Evolutionary conservation across 176 grass and related monocot species (phyloP).

Genomic region (Carex myosuroides): DNA sequence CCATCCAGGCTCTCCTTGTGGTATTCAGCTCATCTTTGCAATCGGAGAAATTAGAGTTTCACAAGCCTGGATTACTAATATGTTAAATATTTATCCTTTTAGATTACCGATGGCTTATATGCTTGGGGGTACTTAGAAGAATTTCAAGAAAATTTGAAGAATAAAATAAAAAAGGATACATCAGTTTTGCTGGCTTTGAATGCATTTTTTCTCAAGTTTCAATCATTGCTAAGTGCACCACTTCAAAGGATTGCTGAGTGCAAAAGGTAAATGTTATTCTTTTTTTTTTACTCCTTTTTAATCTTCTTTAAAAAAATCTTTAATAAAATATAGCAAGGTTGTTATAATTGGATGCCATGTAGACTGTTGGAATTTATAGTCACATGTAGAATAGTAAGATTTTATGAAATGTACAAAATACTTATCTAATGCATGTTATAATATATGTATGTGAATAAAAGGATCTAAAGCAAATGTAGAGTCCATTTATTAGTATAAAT

Average conservation of each 20-base stretch:
- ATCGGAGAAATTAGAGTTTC: background rate
- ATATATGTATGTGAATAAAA: background rate
- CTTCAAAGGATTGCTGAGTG: slow-evolving; percentile 40
- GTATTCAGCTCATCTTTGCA: slow-evolving; percentile 13
- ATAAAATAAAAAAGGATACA: slow-evolving; percentile 44
- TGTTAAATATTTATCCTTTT: slow-evolving; percentile 2
- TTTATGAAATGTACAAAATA: background rate
- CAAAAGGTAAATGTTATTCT: slow-evolving; percentile 35
- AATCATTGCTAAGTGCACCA: slow-evolving; percentile 38
- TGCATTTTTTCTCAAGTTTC: slow-evolving; percentile 55
- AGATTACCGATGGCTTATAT: slow-evolving; percentile 62
- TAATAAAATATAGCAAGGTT: background rate
- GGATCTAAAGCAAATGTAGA: background rate
- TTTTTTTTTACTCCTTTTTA: no score
- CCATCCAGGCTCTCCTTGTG: slow-evolving; percentile 31
- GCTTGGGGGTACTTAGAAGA: slow-evolving; percentile 48
- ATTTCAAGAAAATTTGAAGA: slow-evolving; percentile 39
- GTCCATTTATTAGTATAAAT: background rate
- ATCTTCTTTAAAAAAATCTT: background rate
- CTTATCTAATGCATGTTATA: background rate
- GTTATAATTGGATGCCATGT: background rate
- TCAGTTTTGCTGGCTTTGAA: slow-evolving; percentile 39
- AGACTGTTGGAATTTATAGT: background rate
- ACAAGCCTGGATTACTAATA: slow-evolving; percentile 3
- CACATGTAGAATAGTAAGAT: background rate